These are phyloP conservation scores for Stylosanthes scabra DNA, from an alignment of 331 rosid genomes.

Conservation along the genomic window DNA sequence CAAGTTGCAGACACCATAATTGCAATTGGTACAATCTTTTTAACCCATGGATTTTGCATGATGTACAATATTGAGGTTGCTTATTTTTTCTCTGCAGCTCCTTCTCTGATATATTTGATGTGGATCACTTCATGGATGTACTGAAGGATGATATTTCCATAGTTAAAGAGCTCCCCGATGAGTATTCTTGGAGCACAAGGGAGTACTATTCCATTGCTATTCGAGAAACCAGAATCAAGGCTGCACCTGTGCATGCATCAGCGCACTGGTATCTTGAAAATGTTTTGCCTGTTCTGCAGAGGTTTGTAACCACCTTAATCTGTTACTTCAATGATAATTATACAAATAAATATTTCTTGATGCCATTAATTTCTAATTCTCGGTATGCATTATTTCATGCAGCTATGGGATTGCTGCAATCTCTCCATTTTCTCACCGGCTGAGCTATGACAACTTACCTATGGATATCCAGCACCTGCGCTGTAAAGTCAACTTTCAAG, in stretches of 20 bases:
- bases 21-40: constrained; percentile 11
- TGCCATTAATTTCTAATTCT: constrained; percentile 25
- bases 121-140: constrained; percentile 87
- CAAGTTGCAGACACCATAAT: constrained; percentile 30
- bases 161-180: constrained; percentile 81
- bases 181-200: constrained; percentile 82
- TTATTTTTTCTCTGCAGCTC: constrained; percentile 65
- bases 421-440: constrained; percentile 91
- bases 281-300: constrained; percentile 74
- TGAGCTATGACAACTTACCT: constrained; percentile 85
- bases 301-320: constrained; percentile 62
- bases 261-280: constrained; percentile 86
- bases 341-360: background rate
- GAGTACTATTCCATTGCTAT: constrained; percentile 70
- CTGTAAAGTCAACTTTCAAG: constrained; percentile 89
- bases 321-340: constrained; percentile 39
- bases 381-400: constrained; percentile 35
- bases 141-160: constrained; percentile 82
- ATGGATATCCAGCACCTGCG: constrained; percentile 82
- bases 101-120: constrained; percentile 88
- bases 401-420: constrained; percentile 91
- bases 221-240: constrained; percentile 76
- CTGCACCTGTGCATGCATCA: constrained; percentile 83
- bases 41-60: constrained; percentile 31
- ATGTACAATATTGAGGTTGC: constrained; percentile 32